These are phyloP conservation scores for Myxozyma udenii DNA, from an alignment of 805 yeast genomes.

Conservation along the genomic window DNA sequence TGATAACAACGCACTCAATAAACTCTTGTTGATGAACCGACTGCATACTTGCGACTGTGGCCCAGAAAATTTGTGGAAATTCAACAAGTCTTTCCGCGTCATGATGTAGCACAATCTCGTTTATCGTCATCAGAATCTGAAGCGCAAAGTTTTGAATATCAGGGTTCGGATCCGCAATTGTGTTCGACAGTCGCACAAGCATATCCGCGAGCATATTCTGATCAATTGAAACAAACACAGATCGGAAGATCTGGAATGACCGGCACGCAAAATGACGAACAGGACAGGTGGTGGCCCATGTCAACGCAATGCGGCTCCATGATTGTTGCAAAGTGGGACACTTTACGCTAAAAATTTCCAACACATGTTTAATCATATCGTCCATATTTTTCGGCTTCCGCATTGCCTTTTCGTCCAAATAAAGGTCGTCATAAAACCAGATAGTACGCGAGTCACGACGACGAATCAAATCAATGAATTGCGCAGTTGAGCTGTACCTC, in stretches of 20 bases:
- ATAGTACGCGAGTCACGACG: slow-evolving; percentile 50
- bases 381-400: slow-evolving; percentile 87
- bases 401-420: slow-evolving; percentile 71
- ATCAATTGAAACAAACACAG: slow-evolving; percentile 75
- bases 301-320: slow-evolving; percentile 80
- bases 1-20: slow-evolving; percentile 76
- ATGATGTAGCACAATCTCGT: slow-evolving; percentile 84
- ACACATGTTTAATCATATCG: slow-evolving; percentile 57
- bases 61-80: slow-evolving; percentile 95
- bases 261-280: slow-evolving; percentile 96
- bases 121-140: slow-evolving; percentile 94
- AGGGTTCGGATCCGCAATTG: slow-evolving; percentile 80
- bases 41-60: slow-evolving; percentile 83
- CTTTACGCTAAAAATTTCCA: slow-evolving; percentile 52
- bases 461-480: slow-evolving; percentile 57
- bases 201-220: slow-evolving; percentile 87
- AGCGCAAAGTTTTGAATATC: slow-evolving; percentile 96
- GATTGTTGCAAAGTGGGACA: slow-evolving; percentile 59
- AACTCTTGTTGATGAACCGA: slow-evolving; percentile 92
- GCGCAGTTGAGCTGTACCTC: slow-evolving; percentile 40
- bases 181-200: slow-evolving; percentile 88
- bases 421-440: slow-evolving; percentile 87
- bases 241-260: slow-evolving; percentile 88
- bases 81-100: slow-evolving; percentile 74
- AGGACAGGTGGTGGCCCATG: slow-evolving; percentile 97